Evolutionary conservation across 176 grass and related monocot species (phyloP).

Genomic region (Chrysopogon serrulatus): DNA sequence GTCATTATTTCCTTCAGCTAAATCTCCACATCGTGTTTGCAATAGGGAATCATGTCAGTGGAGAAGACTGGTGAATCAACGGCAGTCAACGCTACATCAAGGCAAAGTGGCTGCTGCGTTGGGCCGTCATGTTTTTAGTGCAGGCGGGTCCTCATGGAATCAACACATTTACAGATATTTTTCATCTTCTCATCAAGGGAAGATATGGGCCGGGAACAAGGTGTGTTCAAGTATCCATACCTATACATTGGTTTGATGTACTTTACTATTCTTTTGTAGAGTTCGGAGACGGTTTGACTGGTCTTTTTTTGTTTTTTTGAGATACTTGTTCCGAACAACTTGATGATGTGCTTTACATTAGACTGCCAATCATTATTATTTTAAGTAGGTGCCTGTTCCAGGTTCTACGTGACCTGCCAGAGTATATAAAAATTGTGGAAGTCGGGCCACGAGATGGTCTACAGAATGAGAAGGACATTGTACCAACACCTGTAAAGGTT

Average conservation of each 20-base stretch:
- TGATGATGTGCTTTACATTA: neutral
- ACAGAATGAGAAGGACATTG: constrained; percentile 74
- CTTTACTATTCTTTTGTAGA: neutral
- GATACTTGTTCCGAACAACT: neutral
- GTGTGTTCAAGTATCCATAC: constrained; percentile 22
- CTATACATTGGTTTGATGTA: constrained; percentile 5
- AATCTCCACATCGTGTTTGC: neutral
- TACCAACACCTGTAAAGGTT: constrained; percentile 76
- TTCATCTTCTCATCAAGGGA: constrained; percentile 35
- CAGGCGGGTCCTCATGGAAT: neutral
- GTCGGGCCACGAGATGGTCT: constrained; percentile 91
- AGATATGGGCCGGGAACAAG: constrained; percentile 26
- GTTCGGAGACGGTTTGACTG: neutral
- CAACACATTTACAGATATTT: constrained; percentile 30
- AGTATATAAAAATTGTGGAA: constrained; percentile 85
- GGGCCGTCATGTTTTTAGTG: neutral
- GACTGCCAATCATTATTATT: neutral
- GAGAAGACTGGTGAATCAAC: constrained; percentile 25
- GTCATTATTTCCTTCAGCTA: neutral
- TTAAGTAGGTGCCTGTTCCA: constrained; percentile 14
- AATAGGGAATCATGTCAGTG: constrained; percentile 33
- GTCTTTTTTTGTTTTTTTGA: constrained; percentile 12
- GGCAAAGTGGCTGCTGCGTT: neutral
- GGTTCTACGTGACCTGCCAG: constrained; percentile 50
- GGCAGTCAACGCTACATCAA: neutral